Base-by-base conservation (phyloP, 148 eudicot genomes). In the Rhododendron simsii region DNA sequence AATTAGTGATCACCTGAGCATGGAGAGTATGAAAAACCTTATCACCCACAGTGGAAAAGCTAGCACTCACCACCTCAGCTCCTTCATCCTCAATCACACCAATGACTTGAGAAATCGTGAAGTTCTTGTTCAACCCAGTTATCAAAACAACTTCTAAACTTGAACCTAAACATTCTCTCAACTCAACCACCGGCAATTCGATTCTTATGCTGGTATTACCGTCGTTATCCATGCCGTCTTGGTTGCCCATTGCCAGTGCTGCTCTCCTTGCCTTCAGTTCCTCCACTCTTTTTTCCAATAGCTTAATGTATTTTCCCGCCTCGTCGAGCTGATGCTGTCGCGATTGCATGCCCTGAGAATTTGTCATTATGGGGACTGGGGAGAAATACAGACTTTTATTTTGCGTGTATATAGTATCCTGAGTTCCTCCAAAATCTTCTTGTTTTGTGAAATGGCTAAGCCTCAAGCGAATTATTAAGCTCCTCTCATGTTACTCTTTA, bases 61-160 rank as follows among this genome's bases (percentile, higher is more conserved):
- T 87, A 15, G 87, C 86, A 74, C 84, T 86, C 0, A 87, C 87
- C 6, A 91, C 94, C 69, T 91, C 91, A 50, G 90, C 87, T n/a
- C 92, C 92, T 91, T 88, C 92, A 59, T 92, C 91, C 48, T 91
- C 87, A 45, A 92, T 83, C 82, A 88, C 69, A 18, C 76, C 83
- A 20, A 92, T 74, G 8, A 84, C 86, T 84, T 91, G 33, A 77
- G 53, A 61, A 0, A 89, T 12, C 83, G 33, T 85, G 74, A 86
- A 86, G 28, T 77, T 80, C 55, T 39, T 45, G 45, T 47, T 18
- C 71, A 57, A 20, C 41, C 83, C 84, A 78, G 86, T 87, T 0
- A 89, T 82, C 35, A 92, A 3, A 75, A 88, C 78, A 59, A 92
- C 45, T 41, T 41, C 45, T 33, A 92, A 1, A 50, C 30, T 81